Evolutionary conservation across 306 rosid genomes (phyloP).

Genomic region (Senna siamea): DNA sequence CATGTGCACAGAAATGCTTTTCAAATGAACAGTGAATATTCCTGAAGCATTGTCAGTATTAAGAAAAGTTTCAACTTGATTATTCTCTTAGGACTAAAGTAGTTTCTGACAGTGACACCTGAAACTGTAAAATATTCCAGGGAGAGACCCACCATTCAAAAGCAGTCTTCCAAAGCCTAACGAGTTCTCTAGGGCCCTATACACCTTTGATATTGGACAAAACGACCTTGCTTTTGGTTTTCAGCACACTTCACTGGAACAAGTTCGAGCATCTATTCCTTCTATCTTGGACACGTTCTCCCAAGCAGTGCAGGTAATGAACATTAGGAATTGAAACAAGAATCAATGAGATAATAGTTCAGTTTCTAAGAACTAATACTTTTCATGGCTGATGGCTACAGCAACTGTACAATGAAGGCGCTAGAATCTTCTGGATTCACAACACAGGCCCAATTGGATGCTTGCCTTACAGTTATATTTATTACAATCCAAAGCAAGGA

Average conservation of each 20-base stretch:
- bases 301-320: constrained; percentile 63
- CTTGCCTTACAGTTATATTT: constrained; percentile 62
- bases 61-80: constrained; percentile 2
- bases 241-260: constrained; percentile 57
- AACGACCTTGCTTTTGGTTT: constrained; percentile 72
- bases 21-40: background rate
- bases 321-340: background rate
- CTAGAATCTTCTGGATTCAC: constrained; percentile 82
- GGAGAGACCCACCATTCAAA: constrained; percentile 44
- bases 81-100: background rate
- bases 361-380: constrained; percentile 27
- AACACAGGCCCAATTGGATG: constrained; percentile 83
- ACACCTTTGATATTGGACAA: constrained; percentile 87
- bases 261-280: constrained; percentile 72
- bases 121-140: constrained; percentile 44
- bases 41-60: no score
- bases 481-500: constrained; percentile 53
- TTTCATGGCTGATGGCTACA: constrained; percentile 42
- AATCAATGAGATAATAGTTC: background rate
- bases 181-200: constrained; percentile 75
- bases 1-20: no score
- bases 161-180: constrained; percentile 66
- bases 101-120: constrained; percentile 16
- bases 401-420: constrained; percentile 76
- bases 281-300: constrained; percentile 55